Percentiles rank a stretch among this genome's conserved stretches.
These are phyloP conservation scores for Musa itinerans DNA, from an alignment of 176 grass and related monocot genomes.

Conservation along the genomic window DNA sequence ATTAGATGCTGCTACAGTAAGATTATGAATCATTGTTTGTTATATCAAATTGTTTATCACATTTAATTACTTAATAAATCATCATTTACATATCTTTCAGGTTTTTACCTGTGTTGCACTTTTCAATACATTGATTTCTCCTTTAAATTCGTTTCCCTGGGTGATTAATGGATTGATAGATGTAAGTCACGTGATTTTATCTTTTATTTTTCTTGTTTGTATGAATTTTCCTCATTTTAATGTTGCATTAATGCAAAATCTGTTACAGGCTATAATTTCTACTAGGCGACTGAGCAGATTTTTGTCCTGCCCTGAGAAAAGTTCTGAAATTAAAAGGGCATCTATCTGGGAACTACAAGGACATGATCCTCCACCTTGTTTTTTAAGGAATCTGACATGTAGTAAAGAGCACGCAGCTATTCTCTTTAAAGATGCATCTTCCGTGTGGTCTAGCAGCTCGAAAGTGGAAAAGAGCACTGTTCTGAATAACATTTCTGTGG, in stretches of 20 bases:
- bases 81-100: slow-evolving; percentile 40
- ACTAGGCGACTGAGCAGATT: slow-evolving; percentile 64
- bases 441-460: slow-evolving; percentile 58
- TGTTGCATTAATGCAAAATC: background rate
- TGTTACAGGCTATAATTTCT: slow-evolving; percentile 77
- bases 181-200: slow-evolving; percentile 40
- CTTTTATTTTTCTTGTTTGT: slow-evolving; percentile 5
- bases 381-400: slow-evolving; percentile 23
- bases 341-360: slow-evolving; percentile 22
- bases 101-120: slow-evolving; percentile 98
- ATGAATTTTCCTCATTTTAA: background rate
- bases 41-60: slow-evolving; percentile 24
- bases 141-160: slow-evolving; percentile 95
- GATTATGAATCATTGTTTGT: slow-evolving; percentile 18
- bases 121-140: slow-evolving; percentile 91
- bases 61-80: slow-evolving; percentile 8
- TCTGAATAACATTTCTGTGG: slow-evolving; percentile 52
- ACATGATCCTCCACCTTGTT: slow-evolving; percentile 5
- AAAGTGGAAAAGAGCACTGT: slow-evolving; percentile 27
- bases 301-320: slow-evolving; percentile 66
- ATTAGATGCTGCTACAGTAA: slow-evolving; percentile 93
- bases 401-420: slow-evolving; percentile 26
- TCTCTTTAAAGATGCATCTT: slow-evolving; percentile 38
- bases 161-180: slow-evolving; percentile 98
- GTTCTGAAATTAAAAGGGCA: slow-evolving; percentile 14